A percentile compares a stretch with the other conserved stretches of the same genome.
These are phyloP conservation scores for Termitomyces sp. DNA, from an alignment of 768 basidiomycete species.

Conservation along the genomic window DNA sequence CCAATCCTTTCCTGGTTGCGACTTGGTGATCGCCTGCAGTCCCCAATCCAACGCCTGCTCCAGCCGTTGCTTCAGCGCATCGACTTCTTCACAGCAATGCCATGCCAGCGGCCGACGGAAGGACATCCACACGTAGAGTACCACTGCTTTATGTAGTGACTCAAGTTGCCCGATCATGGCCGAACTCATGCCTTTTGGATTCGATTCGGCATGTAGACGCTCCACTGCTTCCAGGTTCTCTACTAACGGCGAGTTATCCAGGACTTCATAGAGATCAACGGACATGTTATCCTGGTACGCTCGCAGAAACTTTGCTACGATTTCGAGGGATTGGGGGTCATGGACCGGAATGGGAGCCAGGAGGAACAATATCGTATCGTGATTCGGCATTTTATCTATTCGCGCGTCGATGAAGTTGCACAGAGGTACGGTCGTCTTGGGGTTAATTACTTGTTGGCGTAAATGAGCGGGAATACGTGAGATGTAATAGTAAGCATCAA, in stretches of 20 bases:
- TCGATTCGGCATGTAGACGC: constrained; percentile 22
- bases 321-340: constrained; percentile 29
- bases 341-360: constrained; percentile 55
- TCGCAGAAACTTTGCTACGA: constrained; percentile 36
- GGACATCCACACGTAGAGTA: constrained; percentile 82
- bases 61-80: constrained; percentile 52
- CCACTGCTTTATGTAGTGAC: constrained; percentile 69
- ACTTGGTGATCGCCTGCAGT: constrained; percentile 38
- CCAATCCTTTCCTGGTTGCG: not conserved
- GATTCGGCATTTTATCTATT: constrained; percentile 33
- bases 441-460: constrained; percentile 26
- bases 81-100: constrained; percentile 47
- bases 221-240: constrained; percentile 40
- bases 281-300: constrained; percentile 35
- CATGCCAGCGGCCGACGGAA: constrained; percentile 71
- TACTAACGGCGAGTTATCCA: constrained; percentile 36
- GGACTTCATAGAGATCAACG: constrained; percentile 38
- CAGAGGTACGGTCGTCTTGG: constrained; percentile 17
- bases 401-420: constrained; percentile 43
- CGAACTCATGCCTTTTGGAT: constrained; percentile 4
- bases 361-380: constrained; percentile 42
- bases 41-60: constrained; percentile 69
- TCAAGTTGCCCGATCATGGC: constrained; percentile 46
- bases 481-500: constrained; percentile 47
- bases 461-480: constrained; percentile 40